A percentile compares a stretch with the other conserved stretches of the same genome.
Evolutionary conservation across 305 asterid species (phyloP).

Genomic region (Solanum hybrid): DNA sequence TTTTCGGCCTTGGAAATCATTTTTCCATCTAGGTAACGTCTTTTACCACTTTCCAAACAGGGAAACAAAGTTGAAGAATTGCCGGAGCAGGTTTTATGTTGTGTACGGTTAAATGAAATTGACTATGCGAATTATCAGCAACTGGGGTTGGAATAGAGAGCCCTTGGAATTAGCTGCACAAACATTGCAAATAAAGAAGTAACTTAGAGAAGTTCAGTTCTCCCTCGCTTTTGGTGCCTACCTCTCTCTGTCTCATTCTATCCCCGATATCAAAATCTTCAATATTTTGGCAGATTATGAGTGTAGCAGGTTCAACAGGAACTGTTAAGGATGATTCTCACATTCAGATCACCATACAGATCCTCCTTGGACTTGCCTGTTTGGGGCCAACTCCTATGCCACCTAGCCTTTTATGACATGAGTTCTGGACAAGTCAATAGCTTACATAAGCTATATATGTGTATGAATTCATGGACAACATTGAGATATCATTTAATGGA

Average conservation of each 20-base stretch:
- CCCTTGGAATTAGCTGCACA: conserved; percentile 27
- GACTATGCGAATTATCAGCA: conserved; percentile 75
- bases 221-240: conserved; percentile 2
- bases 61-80: conserved; percentile 90
- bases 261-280: background rate
- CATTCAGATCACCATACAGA: background rate
- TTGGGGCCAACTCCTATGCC: background rate
- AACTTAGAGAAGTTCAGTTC: conserved; percentile 6
- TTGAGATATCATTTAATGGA: conserved; percentile 2
- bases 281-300: background rate
- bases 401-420: background rate
- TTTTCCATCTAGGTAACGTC: background rate
- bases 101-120: conserved; percentile 74
- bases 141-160: conserved; percentile 33
- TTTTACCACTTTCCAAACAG: conserved; percentile 30
- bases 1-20: background rate
- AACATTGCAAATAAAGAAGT: conserved; percentile 20
- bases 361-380: background rate
- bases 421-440: background rate
- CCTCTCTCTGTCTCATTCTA: background rate
- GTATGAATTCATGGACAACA: background rate
- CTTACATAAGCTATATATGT: background rate
- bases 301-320: background rate
- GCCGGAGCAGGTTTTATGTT: conserved; percentile 90
- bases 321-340: background rate